Percentiles rank a stretch among this genome's conserved stretches.
Conservation (phyloP, 2,329 filamentous ascomycete genomes). For the Pseudovirgaria hyperparasitica region DNA sequence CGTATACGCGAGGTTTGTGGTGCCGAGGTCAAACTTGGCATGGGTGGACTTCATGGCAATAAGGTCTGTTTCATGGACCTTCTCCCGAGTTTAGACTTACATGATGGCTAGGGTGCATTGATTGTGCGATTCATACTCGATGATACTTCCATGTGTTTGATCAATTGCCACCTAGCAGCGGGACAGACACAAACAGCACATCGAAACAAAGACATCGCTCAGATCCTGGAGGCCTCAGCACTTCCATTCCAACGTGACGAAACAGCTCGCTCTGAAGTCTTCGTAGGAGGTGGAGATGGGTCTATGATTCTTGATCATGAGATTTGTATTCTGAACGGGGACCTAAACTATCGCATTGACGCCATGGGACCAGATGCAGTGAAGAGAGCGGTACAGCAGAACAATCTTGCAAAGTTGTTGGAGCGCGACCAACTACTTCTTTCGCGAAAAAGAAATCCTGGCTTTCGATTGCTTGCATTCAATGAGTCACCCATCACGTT, state of each 20-base stretch:
- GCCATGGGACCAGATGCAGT: slow-evolving; percentile 92
- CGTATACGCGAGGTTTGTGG: slow-evolving; percentile 67
- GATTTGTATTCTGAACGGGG: slow-evolving; percentile 90
- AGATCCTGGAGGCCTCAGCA: slow-evolving; percentile 68
- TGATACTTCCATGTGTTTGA: slow-evolving; percentile 86
- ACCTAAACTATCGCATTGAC: slow-evolving; percentile 96
- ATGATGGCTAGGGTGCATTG: slow-evolving; percentile 52
- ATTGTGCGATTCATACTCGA: slow-evolving; percentile 87
- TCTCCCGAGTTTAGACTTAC: background rate
- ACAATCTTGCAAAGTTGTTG: slow-evolving; percentile 73
- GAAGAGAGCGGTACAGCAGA: slow-evolving; percentile 67
- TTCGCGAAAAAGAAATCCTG: slow-evolving; percentile 76
- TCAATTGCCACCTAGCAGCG: slow-evolving; percentile 94
- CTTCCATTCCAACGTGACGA: slow-evolving; percentile 62
- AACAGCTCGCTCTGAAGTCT: slow-evolving; percentile 58
- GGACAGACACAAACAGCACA: slow-evolving; percentile 83
- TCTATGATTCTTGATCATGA: slow-evolving; percentile 94
- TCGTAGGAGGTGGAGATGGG: slow-evolving; percentile 84
- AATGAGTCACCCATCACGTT: slow-evolving; percentile 86
- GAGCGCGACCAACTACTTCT: slow-evolving; percentile 90
- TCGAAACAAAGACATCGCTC: slow-evolving; percentile 83
- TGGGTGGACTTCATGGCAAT: slow-evolving; percentile 91
- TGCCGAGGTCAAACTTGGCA: slow-evolving; percentile 84
- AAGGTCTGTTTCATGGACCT: slow-evolving; percentile 41
- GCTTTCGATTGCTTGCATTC: slow-evolving; percentile 78